Conservation (phyloP, 305 asterid species). For the Fraxinus dipetala region DNA sequence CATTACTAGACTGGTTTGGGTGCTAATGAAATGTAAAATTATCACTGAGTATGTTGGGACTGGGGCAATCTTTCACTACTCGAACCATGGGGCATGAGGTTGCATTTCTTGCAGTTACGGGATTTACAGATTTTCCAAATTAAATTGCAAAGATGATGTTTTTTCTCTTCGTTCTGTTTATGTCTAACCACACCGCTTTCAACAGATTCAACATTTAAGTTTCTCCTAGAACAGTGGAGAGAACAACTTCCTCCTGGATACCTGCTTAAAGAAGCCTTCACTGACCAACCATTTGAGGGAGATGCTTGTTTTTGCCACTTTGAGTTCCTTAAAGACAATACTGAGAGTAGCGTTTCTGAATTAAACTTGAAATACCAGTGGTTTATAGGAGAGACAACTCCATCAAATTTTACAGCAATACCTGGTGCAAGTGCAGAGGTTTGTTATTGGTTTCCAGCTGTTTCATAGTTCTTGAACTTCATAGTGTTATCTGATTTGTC, state of each 20-base stretch:
- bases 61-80: slow-evolving; percentile 5
- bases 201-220: slow-evolving; percentile 87
- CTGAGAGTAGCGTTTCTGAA: slow-evolving; percentile 45
- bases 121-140: slow-evolving; percentile 6
- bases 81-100: not conserved
- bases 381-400: slow-evolving; percentile 75
- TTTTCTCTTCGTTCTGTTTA: slow-evolving; percentile 15
- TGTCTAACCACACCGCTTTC: slow-evolving; percentile 19
- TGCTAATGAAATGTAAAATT: not conserved
- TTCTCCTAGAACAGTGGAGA: slow-evolving; percentile 95
- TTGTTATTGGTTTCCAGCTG: slow-evolving; percentile 33
- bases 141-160: not conserved
- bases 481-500: not conserved
- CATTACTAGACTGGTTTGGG: slow-evolving; percentile 8
- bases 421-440: slow-evolving; percentile 83
- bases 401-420: slow-evolving; percentile 64
- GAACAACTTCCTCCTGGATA: slow-evolving; percentile 85
- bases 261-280: slow-evolving; percentile 62
- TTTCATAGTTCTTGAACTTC: slow-evolving; percentile 16
- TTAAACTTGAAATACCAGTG: slow-evolving; percentile 78
- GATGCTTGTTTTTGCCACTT: slow-evolving; percentile 94
- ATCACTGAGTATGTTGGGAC: slow-evolving; percentile 1
- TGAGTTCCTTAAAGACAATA: slow-evolving; percentile 65
- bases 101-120: not conserved
- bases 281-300: slow-evolving; percentile 84